Evolutionary conservation across 2,329 filamentous ascomycete genomes (phyloP).

Genomic region (Apiospora rasikravindrae): DNA sequence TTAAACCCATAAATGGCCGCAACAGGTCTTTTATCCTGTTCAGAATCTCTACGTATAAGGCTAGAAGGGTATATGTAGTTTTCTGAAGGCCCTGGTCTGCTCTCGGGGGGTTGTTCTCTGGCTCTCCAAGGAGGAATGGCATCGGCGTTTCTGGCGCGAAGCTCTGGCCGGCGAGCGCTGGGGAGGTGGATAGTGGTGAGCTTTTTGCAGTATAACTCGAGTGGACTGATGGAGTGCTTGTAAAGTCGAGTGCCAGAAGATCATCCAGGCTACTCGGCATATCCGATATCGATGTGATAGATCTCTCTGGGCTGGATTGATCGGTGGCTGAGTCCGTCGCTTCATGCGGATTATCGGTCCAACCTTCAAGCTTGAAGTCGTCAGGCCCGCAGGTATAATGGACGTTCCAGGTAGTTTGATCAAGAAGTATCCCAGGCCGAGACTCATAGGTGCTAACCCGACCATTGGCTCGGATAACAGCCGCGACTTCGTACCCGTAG

Average conservation of each 20-base stretch:
- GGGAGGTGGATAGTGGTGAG: background rate
- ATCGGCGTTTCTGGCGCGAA: background rate
- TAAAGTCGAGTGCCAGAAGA: slow-evolving; percentile 2
- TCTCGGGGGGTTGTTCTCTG: slow-evolving; percentile 3
- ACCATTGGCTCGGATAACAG: background rate
- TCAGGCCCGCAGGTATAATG: slow-evolving; percentile 5
- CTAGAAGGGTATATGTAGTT: slow-evolving; percentile 1
- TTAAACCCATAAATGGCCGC: background rate
- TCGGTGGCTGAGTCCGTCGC: background rate
- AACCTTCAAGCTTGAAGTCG: slow-evolving; percentile 3
- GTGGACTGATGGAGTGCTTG: background rate
- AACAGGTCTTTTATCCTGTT: background rate
- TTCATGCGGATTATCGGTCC: background rate
- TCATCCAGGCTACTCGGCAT: background rate
- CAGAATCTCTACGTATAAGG: background rate
- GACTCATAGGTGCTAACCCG: background rate
- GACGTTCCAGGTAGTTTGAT: background rate
- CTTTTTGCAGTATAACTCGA: background rate
- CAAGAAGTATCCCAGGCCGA: background rate
- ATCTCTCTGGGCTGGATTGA: background rate
- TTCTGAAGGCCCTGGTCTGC: background rate
- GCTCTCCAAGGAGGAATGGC: slow-evolving; percentile 3
- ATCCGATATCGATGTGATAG: background rate
- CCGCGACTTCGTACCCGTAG: slow-evolving; percentile 3
- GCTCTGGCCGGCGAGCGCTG: background rate